Base-by-base conservation (phyloP, 495 filamentous ascomycete species). In the Hyaloscypha bicolor region DNA sequence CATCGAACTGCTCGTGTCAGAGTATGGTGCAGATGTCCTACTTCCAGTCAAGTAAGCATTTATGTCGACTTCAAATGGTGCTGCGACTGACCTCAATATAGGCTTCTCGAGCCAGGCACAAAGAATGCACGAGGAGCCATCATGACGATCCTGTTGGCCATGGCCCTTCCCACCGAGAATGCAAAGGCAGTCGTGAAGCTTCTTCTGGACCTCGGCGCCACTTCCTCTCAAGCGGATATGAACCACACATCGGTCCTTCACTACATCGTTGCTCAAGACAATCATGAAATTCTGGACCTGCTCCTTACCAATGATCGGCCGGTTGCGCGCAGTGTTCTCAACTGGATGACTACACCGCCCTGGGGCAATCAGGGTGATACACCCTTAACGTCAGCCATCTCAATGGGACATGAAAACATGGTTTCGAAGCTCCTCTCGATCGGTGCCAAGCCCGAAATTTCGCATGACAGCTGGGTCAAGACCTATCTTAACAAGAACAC, bases 1-100 rank as follows among this genome's bases (percentile, higher is more conserved):
- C 9, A 89, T 93, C 62, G 86, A 88, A 51, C 77, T 86, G 25
- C 82, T 96, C 6, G 91, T 92, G 37, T 80, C 87, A 29, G 85
- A 86, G 12, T 93, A 89, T 69, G 91, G 90, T 14, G 90, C 91
- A 2, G 91, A 96, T 72, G 80, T 86, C 8, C 75, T 92, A 16
- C 74, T 92, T 33, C 91, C 92, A 0, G 79, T 94, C 68, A 93
- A 92, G 73, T 66, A 53, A 66, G 56, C 60, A 16, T n/a, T 22
- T 30, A 3, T 6, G 6, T 25, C 16, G 4, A 51, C 37, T 4
- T 48, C 4, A 48, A 48, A 11, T 48, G 11, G 4, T 4, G 9
- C 42, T 4, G 9, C 21, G 29, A 33, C 42, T 12, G 3, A 51
- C 35, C 48, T 33, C 35, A 21, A 35, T 32, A 16, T 48, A 66